These are phyloP conservation scores for Pisolithus marmoratus DNA, from an alignment of 768 basidiomycete genomes.

Conservation along the genomic window DNA sequence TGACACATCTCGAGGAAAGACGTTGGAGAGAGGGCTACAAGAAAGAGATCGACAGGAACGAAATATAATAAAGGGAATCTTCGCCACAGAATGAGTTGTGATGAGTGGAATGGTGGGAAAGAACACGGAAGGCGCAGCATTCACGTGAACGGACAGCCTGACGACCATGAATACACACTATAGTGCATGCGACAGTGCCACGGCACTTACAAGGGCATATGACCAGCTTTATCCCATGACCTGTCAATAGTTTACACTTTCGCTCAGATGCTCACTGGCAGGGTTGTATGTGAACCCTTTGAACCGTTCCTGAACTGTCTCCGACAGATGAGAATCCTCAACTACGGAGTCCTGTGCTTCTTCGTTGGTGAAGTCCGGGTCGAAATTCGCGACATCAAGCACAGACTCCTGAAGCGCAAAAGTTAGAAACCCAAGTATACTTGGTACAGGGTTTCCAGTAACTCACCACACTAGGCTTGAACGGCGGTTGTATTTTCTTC, in stretches of 20 bases:
- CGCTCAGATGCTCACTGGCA: conserved; percentile 76
- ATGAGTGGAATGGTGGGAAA: neutral
- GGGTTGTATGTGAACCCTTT: conserved; percentile 86
- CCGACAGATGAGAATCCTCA: conserved; percentile 84
- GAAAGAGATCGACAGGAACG: neutral
- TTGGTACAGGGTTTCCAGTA: neutral
- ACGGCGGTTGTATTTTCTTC: conserved; percentile 95
- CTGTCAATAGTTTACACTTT: conserved; percentile 64
- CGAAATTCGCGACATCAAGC: conserved; percentile 94
- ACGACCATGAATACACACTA: neutral
- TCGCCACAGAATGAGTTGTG: neutral
- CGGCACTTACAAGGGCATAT: neutral
- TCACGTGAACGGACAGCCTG: neutral
- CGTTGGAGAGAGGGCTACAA: neutral
- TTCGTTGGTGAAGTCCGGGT: conserved; percentile 95
- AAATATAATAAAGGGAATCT: neutral
- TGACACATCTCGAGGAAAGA: neutral
- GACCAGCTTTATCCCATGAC: conserved; percentile 24
- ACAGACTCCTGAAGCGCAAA: conserved; percentile 63
- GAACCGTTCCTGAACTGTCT: conserved; percentile 98
- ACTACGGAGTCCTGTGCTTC: conserved; percentile 95
- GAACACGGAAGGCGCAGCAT: neutral
- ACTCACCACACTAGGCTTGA: conserved; percentile 93
- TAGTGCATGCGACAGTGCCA: neutral
- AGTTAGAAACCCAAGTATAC: conserved; percentile 1